Evolutionary conservation across 495 filamentous ascomycete species (phyloP), one percentile per base, ranked within the genome.

Genomic region (Apodospora peruviana): DNA sequence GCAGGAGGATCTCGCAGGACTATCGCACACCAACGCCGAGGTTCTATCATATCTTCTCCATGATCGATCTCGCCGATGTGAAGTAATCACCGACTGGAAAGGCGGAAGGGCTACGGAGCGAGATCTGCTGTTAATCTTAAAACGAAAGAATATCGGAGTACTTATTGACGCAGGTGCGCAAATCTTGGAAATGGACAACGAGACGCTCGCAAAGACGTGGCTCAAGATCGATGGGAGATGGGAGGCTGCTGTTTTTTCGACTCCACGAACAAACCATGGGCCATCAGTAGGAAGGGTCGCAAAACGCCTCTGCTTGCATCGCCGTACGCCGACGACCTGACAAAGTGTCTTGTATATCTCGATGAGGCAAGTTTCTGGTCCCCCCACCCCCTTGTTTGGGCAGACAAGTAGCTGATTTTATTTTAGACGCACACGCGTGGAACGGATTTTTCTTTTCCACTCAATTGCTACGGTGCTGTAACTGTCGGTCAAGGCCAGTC

Each of bases 111-210:
- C 73, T 2, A 50, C 60, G 0, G 74, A 79, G 41, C 9, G 38
- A 7, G 64, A 46, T 0, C 49, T 79, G 1, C 60, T 81, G 0
- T 1, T 35, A 10, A 58, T 53, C 42, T 45, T 80, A 11, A 21
- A 42, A 4, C 12, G 22, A 2, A 48, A 45, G 23, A 25, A 43
- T 0, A 76, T 80, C 37, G 52, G 66, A 2, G 55, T 79, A 1
- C 58, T 81, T 1, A 78, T 57, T n/a, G 76, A 79, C 50, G 74
- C 71, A 1, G 76, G 76, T 1, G 76, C 76, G 0, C 66, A 71
- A 5, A 72, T 76, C 25, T 60, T 79, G 0, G 70, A 77, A 36
- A 72, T 68, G 58, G 53, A 62, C 21, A 74, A 73, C 37, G 41
- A 53, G 1, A 51, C 42, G 2, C 58, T 83, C 1, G 77, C 57